A percentile compares a stretch with the other conserved stretches of the same genome.
Conservation (phyloP, 805 yeast genomes). For the Pichia thaimueangensis region DNA sequence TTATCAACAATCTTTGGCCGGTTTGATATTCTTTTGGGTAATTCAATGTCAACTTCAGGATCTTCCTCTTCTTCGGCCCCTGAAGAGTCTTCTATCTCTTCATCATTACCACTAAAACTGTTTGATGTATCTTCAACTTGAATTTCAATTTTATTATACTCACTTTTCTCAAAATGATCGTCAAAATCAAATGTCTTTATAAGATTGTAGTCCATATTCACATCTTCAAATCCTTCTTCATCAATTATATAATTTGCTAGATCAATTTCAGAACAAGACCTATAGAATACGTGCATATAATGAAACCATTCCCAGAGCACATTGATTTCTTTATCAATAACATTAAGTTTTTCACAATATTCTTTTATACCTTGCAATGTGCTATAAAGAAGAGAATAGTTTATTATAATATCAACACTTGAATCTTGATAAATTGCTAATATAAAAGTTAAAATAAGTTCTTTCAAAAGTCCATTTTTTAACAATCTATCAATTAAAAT, state of each 20-base stretch:
- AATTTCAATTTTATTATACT: slow-evolving; percentile 25
- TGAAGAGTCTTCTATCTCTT: slow-evolving; percentile 1
- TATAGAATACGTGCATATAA: slow-evolving; percentile 34
- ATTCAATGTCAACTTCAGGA: slow-evolving; percentile 11
- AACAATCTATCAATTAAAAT: slow-evolving; percentile 18
- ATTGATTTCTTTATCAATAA: slow-evolving; percentile 18
- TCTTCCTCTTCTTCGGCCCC: not conserved
- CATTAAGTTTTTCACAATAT: slow-evolving; percentile 9
- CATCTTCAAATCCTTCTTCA: slow-evolving; percentile 40
- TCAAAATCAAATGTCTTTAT: slow-evolving; percentile 21
- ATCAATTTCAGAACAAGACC: slow-evolving; percentile 45
- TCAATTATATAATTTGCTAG: slow-evolving; percentile 39
- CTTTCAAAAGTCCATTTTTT: slow-evolving; percentile 21
- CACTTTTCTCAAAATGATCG: slow-evolving; percentile 22
- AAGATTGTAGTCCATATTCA: slow-evolving; percentile 25
- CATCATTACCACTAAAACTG: slow-evolving; percentile 7
- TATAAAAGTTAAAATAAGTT: slow-evolving; percentile 22
- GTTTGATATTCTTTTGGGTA: slow-evolving; percentile 20
- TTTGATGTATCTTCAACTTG: slow-evolving; percentile 11
- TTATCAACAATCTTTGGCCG: slow-evolving; percentile 24
- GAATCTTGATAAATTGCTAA: slow-evolving; percentile 28
- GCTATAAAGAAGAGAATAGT: slow-evolving; percentile 21
- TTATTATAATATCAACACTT: slow-evolving; percentile 23
- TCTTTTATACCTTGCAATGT: slow-evolving; percentile 23
- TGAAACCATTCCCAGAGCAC: slow-evolving; percentile 27